Evolutionary conservation across 306 rosid species (phyloP).

Genomic region (Cicer judaicum): DNA sequence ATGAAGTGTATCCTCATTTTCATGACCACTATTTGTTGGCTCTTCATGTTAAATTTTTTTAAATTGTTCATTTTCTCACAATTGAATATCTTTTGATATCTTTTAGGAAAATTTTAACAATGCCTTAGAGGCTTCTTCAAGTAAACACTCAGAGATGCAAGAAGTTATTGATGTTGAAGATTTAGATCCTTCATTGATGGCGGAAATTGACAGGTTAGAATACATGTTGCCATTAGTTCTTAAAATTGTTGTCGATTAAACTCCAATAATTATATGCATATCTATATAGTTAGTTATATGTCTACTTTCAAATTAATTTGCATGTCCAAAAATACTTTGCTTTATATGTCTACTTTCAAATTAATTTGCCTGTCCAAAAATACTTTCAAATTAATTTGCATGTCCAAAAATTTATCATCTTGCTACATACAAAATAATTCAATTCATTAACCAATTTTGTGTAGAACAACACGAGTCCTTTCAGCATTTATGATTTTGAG

Average conservation of each 20-base stretch:
- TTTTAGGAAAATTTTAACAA: slow-evolving; percentile 63
- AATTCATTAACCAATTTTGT: background rate
- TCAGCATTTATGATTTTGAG: too few relatives aligned
- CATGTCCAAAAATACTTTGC: too few relatives aligned
- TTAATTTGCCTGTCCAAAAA: too few relatives aligned
- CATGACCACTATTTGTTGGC: slow-evolving; percentile 2
- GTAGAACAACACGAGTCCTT: too few relatives aligned
- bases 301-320: slow-evolving; percentile 1
- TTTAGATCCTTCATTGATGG: slow-evolving; percentile 89
- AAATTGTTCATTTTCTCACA: slow-evolving; percentile 27
- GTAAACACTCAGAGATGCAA: background rate
- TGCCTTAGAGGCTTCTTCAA: background rate
- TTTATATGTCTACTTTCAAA: too few relatives aligned
- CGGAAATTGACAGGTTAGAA: slow-evolving; percentile 82
- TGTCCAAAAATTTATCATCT: too few relatives aligned
- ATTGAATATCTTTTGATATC: slow-evolving; percentile 28
- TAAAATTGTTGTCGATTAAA: slow-evolving; percentile 16
- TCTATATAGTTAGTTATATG: background rate
- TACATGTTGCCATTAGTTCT: slow-evolving; percentile 30
- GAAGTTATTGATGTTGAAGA: slow-evolving; percentile 55
- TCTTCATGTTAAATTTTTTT: background rate
- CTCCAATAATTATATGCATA: background rate
- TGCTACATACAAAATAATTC: background rate
- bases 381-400: too few relatives aligned
- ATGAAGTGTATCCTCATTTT: slow-evolving; percentile 1